Base-by-base conservation (phyloP, 768 basidiomycete species). In the Hericium rajendrae region DNA sequence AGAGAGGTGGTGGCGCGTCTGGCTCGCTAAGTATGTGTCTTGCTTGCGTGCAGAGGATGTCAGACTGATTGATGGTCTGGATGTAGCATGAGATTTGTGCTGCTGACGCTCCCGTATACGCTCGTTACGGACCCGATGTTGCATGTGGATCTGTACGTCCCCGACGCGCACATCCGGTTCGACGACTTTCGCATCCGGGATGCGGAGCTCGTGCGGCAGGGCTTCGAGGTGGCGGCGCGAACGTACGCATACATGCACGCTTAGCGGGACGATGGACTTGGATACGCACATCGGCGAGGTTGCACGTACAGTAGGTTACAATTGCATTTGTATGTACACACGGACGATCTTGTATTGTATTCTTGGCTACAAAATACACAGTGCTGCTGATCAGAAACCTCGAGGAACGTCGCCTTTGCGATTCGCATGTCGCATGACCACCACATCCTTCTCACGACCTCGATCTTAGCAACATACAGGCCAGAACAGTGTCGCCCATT, bases 151-250 rank as follows among this genome's bases (percentile, higher is more conserved):
- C 53, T 79, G 4, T 69, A 73, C 58, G 63, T 72, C 18, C 61
- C 69, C 12, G 69, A 71, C 4, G 61, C 68, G 4, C 74, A 78
- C 48, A 67, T 77, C 32, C 73, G 70, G 6, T 78, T 77, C 51
- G 70, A 72, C 43, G 61, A 72, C 16, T 78, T 77, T 64, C 70
- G 73, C 20, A 59, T 78, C 10, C 70, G 72, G 5, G 76, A 79
- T 57, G 73, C 77, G 12, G 72, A 76, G 57, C 66, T 76, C 12
- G 46, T 76, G 6, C 64, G 64, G 37, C 72, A 78, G 53, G 64
- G 55, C 38, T 38, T 66, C 49, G 49, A 51, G 3, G 49, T 16
- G 10, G 10, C 28, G 11, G 49, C 16, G 22, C 20, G 26, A 1
- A 26, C 49, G 49, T 26, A 16, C 49, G 28, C 28, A 26, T 20